A percentile compares a stretch with the other conserved stretches of the same genome.
These are phyloP conservation scores for Pyrenophora graminea DNA, from an alignment of 2,329 filamentous ascomycete genomes.

Conservation along the genomic window DNA sequence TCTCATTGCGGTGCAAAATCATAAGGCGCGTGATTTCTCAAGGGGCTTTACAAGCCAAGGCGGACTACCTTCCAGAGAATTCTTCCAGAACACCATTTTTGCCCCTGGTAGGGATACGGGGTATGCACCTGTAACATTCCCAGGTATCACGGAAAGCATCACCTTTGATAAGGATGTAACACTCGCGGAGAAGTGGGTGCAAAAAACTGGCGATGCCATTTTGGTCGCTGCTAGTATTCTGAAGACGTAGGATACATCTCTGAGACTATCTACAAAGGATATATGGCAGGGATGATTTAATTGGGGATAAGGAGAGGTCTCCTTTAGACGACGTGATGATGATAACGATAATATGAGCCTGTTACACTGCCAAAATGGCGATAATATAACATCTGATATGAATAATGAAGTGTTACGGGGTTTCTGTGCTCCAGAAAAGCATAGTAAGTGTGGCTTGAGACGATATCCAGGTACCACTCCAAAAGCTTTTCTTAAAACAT, in stretches of 20 bases:
- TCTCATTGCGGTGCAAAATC: conserved; percentile 47
- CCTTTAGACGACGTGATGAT: neutral
- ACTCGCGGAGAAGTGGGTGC: conserved; percentile 41
- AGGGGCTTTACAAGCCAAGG: conserved; percentile 53
- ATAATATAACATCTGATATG: conserved; percentile 2
- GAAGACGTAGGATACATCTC: conserved; percentile 25
- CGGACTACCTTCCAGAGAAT: conserved; percentile 52
- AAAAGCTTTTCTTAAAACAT: too few species aligned
- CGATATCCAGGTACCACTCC: too few species aligned
- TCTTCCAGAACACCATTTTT: conserved; percentile 54
- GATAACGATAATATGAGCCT: neutral
- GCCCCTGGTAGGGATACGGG: conserved; percentile 52
- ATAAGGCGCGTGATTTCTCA: conserved; percentile 53
- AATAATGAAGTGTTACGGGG: too few species aligned
- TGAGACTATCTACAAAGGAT: too few species aligned
- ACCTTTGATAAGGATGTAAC: conserved; percentile 38
- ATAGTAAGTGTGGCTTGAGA: too few species aligned
- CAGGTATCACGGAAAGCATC: conserved; percentile 46
- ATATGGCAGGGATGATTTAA: neutral
- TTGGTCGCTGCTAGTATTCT: conserved; percentile 40
- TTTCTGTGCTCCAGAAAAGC: too few species aligned
- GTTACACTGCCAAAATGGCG: conserved; percentile 1
- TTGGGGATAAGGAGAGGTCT: neutral
- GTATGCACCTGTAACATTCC: conserved; percentile 46
- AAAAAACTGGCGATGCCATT: conserved; percentile 41